phyloP scores from a whole-genome alignment of 148 eudicot species.

The Suaeda aralocaspica region DNA sequence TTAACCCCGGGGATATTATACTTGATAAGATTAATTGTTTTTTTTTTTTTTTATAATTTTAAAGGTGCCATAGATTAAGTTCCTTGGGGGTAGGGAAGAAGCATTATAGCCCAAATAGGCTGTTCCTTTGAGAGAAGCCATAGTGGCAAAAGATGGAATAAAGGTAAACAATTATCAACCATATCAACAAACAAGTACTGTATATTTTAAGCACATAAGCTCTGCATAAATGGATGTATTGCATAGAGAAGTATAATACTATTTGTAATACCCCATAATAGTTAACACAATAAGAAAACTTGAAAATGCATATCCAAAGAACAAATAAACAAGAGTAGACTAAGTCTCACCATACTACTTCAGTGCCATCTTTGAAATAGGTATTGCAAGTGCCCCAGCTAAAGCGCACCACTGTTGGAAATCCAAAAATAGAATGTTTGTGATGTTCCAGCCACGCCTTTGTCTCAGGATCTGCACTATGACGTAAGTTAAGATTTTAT shows the following conservation, averaged over 20 bases:
- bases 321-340: neutral
- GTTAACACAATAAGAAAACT: neutral
- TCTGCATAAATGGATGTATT: neutral
- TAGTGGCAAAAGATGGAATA: neutral
- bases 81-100: too few relatives aligned
- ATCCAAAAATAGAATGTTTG: slow-evolving; percentile 81
- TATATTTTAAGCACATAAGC: neutral
- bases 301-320: neutral
- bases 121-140: too few relatives aligned
- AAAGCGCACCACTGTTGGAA: slow-evolving; percentile 91
- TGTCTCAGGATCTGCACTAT: slow-evolving; percentile 70
- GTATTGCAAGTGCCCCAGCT: slow-evolving; percentile 95
- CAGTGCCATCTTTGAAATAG: slow-evolving; percentile 60
- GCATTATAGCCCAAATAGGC: too few relatives aligned
- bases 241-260: neutral
- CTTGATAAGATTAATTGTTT: too few relatives aligned
- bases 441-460: slow-evolving; percentile 88
- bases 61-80: too few relatives aligned
- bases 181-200: too few relatives aligned
- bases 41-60: too few relatives aligned
- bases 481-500: slow-evolving; percentile 6
- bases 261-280: neutral
- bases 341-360: slow-evolving; percentile 68
- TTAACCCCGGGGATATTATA: too few relatives aligned
- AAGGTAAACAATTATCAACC: too few relatives aligned